Base-by-base conservation (phyloP, 768 basidiomycete species). In the Polyporus arcularius region DNA sequence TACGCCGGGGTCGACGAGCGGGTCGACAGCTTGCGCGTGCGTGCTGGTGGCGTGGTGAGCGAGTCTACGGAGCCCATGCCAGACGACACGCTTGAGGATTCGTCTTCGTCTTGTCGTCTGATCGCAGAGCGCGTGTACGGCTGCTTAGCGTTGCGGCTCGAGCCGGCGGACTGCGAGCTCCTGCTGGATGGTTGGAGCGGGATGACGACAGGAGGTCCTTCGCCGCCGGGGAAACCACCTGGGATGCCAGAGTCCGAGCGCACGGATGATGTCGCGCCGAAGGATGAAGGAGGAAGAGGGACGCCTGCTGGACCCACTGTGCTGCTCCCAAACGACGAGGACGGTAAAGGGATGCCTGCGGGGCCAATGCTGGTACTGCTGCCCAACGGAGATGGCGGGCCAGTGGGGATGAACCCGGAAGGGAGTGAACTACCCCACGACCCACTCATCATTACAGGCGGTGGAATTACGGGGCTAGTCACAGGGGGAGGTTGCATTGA, bases 61-160 rank as follows among this genome's bases (percentile, higher is more conserved):
- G 78, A 73, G 57, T 77, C 74, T 12, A 61, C 64, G 11, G 77
- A 75, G 47, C 72, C 73, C n/a, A 66, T 10, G 46, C 65, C 58
- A 1, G 70, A 71, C 0, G 69, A 64, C 4, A 63, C 63, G 9
- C 70, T 72, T 0, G 68, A 70, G 21, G 72, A 72, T 12, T 73
- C 68, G 21, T 75, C 73, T 38, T 31, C 45, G 26, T 63, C 62
- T 26, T 53, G 53, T 15, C 49, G 42, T 11, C n/a, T 28, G 28
- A 45, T 50, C 35, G 38, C 31, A 4, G 57, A 47, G 30, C 57
- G 62, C 45, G 62, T 51, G 38, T 58, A 58, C 8, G 58, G 54
- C 26, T 58, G 40, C 28, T 18, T 41, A 8, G 62, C 52, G 21
- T 28, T 53, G 6, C 55, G 55, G n/a, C 50, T 54, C 50, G 58